Evolutionary conservation across 2,329 filamentous ascomycete species (phyloP).

Genomic region (Ceratocystis lukuohia): DNA sequence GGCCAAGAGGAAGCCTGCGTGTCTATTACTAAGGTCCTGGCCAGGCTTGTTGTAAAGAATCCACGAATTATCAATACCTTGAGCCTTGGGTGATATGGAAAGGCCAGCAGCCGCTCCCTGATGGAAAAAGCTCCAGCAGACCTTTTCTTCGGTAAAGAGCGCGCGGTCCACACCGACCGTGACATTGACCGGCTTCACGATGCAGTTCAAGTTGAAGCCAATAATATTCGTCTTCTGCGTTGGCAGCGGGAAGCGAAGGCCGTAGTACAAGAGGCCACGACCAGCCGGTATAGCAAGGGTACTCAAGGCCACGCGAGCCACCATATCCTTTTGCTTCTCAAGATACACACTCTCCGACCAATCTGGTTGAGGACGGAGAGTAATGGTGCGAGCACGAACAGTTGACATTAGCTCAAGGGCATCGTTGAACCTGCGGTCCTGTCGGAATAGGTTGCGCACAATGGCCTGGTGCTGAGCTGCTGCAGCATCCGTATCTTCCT

Average conservation of each 20-base stretch:
- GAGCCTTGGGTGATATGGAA: constrained; percentile 76
- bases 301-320: constrained; percentile 71
- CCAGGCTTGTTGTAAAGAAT: constrained; percentile 92
- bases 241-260: constrained; percentile 71
- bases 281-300: constrained; percentile 83
- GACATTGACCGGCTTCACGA: constrained; percentile 83
- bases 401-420: constrained; percentile 77
- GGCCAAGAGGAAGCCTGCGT: constrained; percentile 84
- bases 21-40: constrained; percentile 81
- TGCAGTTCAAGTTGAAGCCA: constrained; percentile 81
- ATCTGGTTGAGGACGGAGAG: constrained; percentile 57
- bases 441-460: constrained; percentile 75
- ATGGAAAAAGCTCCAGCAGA: constrained; percentile 97
- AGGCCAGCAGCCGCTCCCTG: constrained; percentile 87
- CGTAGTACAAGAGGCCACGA: constrained; percentile 75
- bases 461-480: constrained; percentile 74
- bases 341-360: constrained; percentile 80
- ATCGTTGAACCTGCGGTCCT: constrained; percentile 81
- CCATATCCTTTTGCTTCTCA: constrained; percentile 83
- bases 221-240: constrained; percentile 85
- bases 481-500: constrained; percentile 59
- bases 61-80: constrained; percentile 96
- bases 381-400: constrained; percentile 63
- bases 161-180: constrained; percentile 85
- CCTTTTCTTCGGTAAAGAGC: constrained; percentile 85